Evolutionary conservation across 495 filamentous ascomycete species (phyloP), one percentile per base, ranked within the genome.

Genomic region (Penicillium flavigenum): DNA sequence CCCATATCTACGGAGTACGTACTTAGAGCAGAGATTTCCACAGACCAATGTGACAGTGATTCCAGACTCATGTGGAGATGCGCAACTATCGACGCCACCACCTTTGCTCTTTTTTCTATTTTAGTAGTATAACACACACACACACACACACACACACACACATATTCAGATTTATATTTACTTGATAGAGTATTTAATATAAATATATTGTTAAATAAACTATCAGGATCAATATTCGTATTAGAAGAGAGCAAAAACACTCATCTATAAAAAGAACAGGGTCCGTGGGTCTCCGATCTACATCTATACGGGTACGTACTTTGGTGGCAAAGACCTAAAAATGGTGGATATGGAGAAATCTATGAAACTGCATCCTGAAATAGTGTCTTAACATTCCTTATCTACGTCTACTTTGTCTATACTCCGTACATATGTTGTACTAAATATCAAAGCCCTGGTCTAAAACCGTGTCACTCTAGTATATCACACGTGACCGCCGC

Each of bases 61-160:
- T 55, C 53, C 22, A 47, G 54, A 47, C 47, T 47, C 32, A 34
- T 24, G 59, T 50, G 54, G 54, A 34, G 22, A 34, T 31, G 58
- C 41, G 14, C 66, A n/a, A n/a, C n/a, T n/a, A 68, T 66, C 17
- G 63, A 68, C 63, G 66, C 66, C 66, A 68, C 63, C 65, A 54
- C 43, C 55, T 51, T 50, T 60, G 48, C 17, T 51, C 17, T 0
- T 47, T 44, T 42, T 44, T 60, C 60, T 60, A 60, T 48, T 19
- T 34, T 34, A 14, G 10, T 34, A 14, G 31, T 34, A 34, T 34
- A 34, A 5, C 3, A 14, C 1, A 34, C 10, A 1, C 9, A 11
- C 29, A 31, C n/a, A n/a, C n/a, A n/a, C n/a, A n/a, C n/a, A n/a
- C n/a, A n/a, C n/a, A n/a, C n/a, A n/a, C n/a, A 4, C 8, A 10